A percentile compares a stretch with the other conserved stretches of the same genome.
phyloP scores from a whole-genome alignment of 768 basidiomycete genomes.

The Thelephora aurantiotincta region DNA sequence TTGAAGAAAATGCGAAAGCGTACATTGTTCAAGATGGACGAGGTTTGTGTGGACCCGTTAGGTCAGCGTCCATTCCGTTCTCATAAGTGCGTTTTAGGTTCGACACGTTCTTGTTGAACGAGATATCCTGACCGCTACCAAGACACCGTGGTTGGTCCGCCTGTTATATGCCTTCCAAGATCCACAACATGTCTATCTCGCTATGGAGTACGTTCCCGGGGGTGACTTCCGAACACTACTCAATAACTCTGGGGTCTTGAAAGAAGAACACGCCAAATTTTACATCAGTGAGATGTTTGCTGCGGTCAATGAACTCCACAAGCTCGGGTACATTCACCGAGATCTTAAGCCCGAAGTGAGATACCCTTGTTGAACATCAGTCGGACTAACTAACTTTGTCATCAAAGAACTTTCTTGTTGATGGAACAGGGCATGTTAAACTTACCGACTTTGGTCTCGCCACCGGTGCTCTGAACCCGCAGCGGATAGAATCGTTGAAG shows the following conservation, averaged over 20 bases:
- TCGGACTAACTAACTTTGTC: neutral
- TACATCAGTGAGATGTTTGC: conserved; percentile 99
- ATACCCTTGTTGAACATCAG: neutral
- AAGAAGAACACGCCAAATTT: conserved; percentile 93
- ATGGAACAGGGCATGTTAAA: conserved; percentile 92
- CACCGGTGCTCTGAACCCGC: conserved; percentile 90
- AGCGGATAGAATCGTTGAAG: conserved; percentile 87
- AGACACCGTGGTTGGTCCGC: conserved; percentile 93
- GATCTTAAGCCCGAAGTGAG: conserved; percentile 93
- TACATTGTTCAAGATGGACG: conserved; percentile 96
- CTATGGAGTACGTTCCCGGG: conserved; percentile 98
- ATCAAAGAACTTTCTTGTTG: conserved; percentile 86
- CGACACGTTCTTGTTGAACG: conserved; percentile 97
- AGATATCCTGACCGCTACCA: conserved; percentile 93
- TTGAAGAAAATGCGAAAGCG: conserved; percentile 95
- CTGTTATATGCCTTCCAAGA: conserved; percentile 98
- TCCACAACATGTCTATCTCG: conserved; percentile 78
- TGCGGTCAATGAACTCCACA: conserved; percentile 86
- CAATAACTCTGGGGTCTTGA: conserved; percentile 95
- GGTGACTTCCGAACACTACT: conserved; percentile 96
- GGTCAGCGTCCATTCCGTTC: conserved; percentile 60
- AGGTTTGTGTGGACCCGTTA: conserved; percentile 60
- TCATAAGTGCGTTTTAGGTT: conserved; percentile 43
- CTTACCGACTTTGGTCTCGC: conserved; percentile 96
- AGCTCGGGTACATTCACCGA: conserved; percentile 95